A percentile compares a stretch with the other conserved stretches of the same genome.
Evolutionary conservation across 208 protist genomes (phyloP).

Genomic region (Spongospora subterranea): DNA sequence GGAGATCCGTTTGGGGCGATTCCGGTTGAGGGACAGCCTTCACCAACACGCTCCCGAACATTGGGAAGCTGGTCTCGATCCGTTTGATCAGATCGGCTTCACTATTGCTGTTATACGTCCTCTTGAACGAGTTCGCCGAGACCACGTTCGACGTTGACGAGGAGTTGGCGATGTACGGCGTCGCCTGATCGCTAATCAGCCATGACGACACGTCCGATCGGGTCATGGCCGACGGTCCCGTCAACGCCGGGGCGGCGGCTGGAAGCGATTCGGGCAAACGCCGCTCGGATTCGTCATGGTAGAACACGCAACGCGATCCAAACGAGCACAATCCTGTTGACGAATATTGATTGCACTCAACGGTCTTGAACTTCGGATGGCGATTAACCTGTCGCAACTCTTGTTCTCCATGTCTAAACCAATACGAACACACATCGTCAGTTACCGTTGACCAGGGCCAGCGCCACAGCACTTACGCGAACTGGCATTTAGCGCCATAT

Average conservation of each 20-base stretch:
- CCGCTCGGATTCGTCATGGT: conserved; percentile 49
- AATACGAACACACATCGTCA: not conserved
- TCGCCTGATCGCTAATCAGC: not conserved
- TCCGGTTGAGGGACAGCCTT: not conserved
- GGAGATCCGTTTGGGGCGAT: not conserved
- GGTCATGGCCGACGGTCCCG: no score
- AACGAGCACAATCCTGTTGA: conserved; percentile 74
- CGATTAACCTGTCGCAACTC: conserved; percentile 73
- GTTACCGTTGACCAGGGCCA: not conserved
- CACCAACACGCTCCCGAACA: not conserved
- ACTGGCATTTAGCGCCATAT: conserved; percentile 79
- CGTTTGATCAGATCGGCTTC: conserved; percentile 54
- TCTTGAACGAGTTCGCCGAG: not conserved
- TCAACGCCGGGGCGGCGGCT: not conserved
- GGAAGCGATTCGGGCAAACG: not conserved
- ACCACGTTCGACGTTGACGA: not conserved
- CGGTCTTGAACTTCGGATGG: conserved; percentile 81
- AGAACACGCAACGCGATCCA: conserved; percentile 58
- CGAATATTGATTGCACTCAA: conserved; percentile 75
- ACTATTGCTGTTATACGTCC: not conserved
- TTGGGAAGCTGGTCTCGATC: not conserved
- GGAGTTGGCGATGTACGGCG: conserved; percentile 18
- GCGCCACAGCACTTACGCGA: conserved; percentile 65
- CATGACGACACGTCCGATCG: conserved; percentile 3
- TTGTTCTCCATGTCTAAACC: conserved; percentile 70